These are phyloP conservation scores for Candolleomyces eurysporus DNA, from an alignment of 768 basidiomycete species.

Conservation along the genomic window DNA sequence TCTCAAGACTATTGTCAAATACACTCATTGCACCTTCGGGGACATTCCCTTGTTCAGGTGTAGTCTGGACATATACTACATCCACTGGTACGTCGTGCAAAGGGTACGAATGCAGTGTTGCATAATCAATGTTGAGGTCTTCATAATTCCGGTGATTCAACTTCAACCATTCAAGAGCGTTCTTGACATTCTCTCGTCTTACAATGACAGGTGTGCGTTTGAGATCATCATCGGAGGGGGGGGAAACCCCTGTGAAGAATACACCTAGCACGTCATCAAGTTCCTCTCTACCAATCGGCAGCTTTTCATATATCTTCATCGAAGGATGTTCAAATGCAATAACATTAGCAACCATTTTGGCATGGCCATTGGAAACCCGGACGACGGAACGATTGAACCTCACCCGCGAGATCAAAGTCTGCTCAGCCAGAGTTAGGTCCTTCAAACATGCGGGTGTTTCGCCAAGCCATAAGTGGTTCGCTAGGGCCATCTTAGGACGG, in stretches of 20 bases:
- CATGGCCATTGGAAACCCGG: neutral
- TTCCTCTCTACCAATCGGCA: constrained; percentile 9
- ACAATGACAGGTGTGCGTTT: constrained; percentile 27
- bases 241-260: constrained; percentile 27
- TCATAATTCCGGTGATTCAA: constrained; percentile 32
- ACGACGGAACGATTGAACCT: constrained; percentile 1
- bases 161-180: constrained; percentile 33
- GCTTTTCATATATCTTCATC: neutral
- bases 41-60: neutral
- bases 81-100: neutral
- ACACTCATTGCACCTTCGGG: constrained; percentile 18
- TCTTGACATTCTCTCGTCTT: constrained; percentile 17
- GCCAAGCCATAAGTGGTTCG: constrained; percentile 3
- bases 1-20: constrained; percentile 10
- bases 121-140: constrained; percentile 27
- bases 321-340: constrained; percentile 1
- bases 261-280: constrained; percentile 29
- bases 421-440: neutral
- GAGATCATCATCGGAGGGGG: constrained; percentile 24
- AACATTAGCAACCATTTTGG: constrained; percentile 1
- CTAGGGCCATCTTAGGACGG: neutral
- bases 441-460: neutral
- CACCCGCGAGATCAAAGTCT: neutral
- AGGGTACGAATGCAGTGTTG: constrained; percentile 14
- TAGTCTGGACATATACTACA: neutral